These are phyloP conservation scores for Colletotrichum costaricense DNA, from an alignment of 2,329 filamentous ascomycete species.

Conservation along the genomic window DNA sequence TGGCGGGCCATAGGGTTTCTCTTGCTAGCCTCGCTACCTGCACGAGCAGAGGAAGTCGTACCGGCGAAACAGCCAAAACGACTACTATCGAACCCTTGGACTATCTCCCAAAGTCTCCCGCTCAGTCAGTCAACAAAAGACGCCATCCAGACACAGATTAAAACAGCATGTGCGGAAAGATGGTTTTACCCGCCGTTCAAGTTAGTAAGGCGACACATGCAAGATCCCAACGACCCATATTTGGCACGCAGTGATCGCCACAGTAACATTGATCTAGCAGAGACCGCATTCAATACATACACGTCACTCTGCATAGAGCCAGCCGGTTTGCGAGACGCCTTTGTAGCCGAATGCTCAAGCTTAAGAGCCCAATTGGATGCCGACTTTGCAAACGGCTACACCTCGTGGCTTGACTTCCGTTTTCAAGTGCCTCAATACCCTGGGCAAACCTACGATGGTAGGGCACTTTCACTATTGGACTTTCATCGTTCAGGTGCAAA, in stretches of 20 bases:
- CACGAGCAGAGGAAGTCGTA: not conserved
- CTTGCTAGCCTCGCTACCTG: conserved; percentile 13
- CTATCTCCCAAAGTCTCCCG: not conserved
- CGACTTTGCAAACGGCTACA: not conserved
- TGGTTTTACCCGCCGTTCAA: not conserved
- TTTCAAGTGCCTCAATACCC: conserved; percentile 22
- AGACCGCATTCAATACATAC: not conserved
- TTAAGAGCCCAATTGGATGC: not conserved
- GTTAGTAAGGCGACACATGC: not conserved
- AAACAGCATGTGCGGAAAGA: not conserved
- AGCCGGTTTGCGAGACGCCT: not conserved
- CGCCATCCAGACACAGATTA: not conserved
- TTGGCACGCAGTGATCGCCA: not conserved
- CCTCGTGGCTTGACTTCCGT: conserved; percentile 19
- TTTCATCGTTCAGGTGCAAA: not conserved
- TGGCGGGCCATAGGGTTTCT: conserved; percentile 25
- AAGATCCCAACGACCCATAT: not conserved
- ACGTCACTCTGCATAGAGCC: not conserved
- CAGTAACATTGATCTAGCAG: not conserved
- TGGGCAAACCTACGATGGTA: not conserved
- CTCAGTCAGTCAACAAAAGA: not conserved
- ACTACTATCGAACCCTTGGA: not conserved
- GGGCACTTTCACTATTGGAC: not conserved
- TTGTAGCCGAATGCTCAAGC: not conserved
- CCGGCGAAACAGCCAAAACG: not conserved